phyloP scores from a whole-genome alignment of 352 stramenopile species.

The Thraustochytrium sp. region DNA sequence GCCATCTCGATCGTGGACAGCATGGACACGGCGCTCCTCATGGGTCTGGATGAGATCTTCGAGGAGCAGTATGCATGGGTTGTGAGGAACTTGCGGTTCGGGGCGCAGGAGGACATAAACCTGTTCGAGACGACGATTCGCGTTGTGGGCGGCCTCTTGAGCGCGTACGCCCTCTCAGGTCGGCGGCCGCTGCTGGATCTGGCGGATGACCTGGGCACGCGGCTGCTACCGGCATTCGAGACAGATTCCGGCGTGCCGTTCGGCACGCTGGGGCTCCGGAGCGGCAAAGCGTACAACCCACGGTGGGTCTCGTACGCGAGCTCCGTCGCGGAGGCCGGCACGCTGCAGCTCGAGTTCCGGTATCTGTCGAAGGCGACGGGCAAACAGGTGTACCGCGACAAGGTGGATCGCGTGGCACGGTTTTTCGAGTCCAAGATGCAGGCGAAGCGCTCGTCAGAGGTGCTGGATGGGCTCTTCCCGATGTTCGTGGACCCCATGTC shows the following conservation, averaged over 20 bases:
- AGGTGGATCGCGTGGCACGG: neutral
- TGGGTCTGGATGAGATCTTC: slow-evolving; percentile 62
- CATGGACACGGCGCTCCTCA: slow-evolving; percentile 88
- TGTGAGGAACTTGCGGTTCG: neutral
- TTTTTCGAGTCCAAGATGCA: slow-evolving; percentile 37
- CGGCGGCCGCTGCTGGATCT: slow-evolving; percentile 63
- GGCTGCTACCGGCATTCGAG: slow-evolving; percentile 78
- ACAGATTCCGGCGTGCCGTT: slow-evolving; percentile 81
- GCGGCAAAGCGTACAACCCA: slow-evolving; percentile 50
- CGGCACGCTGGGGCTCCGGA: slow-evolving; percentile 74
- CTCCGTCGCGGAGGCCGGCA: slow-evolving; percentile 63
- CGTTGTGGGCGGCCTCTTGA: slow-evolving; percentile 89
- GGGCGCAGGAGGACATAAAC: slow-evolving; percentile 62
- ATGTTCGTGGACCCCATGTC: slow-evolving; percentile 47
- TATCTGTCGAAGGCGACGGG: slow-evolving; percentile 61
- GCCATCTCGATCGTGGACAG: slow-evolving; percentile 79
- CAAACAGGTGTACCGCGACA: slow-evolving; percentile 54
- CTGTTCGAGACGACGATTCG: slow-evolving; percentile 99
- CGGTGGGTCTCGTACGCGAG: slow-evolving; percentile 53
- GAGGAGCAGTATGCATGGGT: slow-evolving; percentile 35
- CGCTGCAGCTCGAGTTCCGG: slow-evolving; percentile 72
- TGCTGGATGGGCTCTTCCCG: slow-evolving; percentile 42
- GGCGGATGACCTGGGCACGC: slow-evolving; percentile 80
- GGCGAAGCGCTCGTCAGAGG: neutral
- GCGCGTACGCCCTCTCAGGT: slow-evolving; percentile 76